Evolutionary conservation across 2,329 filamentous ascomycete genomes (phyloP).

Genomic region (Penicillium sp.): DNA sequence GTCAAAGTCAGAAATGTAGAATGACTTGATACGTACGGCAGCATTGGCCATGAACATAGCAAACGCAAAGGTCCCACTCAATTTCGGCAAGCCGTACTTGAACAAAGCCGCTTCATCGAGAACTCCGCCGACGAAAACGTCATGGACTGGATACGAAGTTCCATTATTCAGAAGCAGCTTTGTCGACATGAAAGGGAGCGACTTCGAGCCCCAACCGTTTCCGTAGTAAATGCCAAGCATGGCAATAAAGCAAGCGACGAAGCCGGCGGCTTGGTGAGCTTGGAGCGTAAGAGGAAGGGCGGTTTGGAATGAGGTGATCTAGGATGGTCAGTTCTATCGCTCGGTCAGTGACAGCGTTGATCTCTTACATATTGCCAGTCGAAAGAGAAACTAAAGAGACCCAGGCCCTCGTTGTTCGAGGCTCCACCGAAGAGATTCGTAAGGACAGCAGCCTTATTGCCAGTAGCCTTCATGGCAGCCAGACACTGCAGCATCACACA

Average conservation of each 20-base stretch:
- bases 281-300: constrained; percentile 55
- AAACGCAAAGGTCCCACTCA: constrained; percentile 53
- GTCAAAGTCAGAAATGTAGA: rapidly evolving
- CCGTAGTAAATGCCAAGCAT: constrained; percentile 55
- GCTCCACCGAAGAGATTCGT: constrained; percentile 54
- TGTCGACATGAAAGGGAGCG: constrained; percentile 57
- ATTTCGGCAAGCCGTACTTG: constrained; percentile 46
- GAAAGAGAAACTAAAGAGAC: constrained; percentile 50
- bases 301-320: constrained; percentile 56
- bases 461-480: constrained; percentile 52
- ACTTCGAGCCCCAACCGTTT: constrained; percentile 48
- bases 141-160: constrained; percentile 40
- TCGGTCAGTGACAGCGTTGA: too few relatives aligned
- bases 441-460: constrained; percentile 44
- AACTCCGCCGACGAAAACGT: constrained; percentile 37
- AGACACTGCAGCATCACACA: constrained; percentile 37
- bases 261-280: constrained; percentile 47
- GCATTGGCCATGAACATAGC: constrained; percentile 58
- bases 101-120: constrained; percentile 37
- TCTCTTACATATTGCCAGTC: constrained; percentile 50
- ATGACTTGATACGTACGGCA: constrained; percentile 42
- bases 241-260: constrained; percentile 49
- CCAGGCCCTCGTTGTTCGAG: constrained; percentile 53
- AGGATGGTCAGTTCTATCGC: neutral
- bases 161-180: constrained; percentile 44